These are phyloP conservation scores for Patellaria atrata DNA, from an alignment of 495 filamentous ascomycete species.

Conservation along the genomic window DNA sequence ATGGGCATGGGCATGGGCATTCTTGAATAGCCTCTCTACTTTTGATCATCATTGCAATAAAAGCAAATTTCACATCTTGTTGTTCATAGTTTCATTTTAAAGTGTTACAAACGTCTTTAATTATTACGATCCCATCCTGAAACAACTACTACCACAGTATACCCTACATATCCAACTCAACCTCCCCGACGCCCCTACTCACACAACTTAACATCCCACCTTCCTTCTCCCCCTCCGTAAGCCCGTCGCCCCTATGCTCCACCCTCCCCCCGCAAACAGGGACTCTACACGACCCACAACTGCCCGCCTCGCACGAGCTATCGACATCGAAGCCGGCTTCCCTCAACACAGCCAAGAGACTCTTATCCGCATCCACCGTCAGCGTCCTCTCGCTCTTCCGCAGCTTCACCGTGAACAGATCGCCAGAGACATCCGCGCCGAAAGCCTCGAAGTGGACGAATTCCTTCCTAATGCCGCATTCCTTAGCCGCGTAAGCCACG, in stretches of 20 bases:
- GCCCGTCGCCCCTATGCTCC: constrained; percentile 38
- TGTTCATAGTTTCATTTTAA: no score
- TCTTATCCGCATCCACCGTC: constrained; percentile 26
- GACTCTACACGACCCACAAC: constrained; percentile 45
- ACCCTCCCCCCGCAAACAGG: constrained; percentile 34
- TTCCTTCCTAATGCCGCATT: constrained; percentile 26
- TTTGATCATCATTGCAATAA: no score
- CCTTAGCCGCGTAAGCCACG: constrained; percentile 25
- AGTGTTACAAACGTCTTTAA: no score
- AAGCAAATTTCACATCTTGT: no score
- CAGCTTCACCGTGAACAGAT: constrained; percentile 41
- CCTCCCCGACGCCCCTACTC: constrained; percentile 26
- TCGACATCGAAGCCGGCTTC: constrained; percentile 33
- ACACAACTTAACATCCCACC: constrained; percentile 30
- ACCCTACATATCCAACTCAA: constrained; percentile 22
- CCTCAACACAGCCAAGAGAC: constrained; percentile 29
- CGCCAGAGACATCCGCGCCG: constrained; percentile 33
- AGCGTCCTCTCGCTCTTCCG: constrained; percentile 21
- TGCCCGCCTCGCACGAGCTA: constrained; percentile 41
- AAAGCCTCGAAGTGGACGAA: constrained; percentile 45
- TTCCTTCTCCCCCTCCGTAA: constrained; percentile 32
- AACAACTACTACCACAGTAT: no score
- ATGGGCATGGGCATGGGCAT: no score
- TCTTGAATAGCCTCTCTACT: no score
- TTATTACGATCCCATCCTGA: no score